Conservation (phyloP, 2,329 filamentous ascomycete species). For the Fusarium longipes region DNA sequence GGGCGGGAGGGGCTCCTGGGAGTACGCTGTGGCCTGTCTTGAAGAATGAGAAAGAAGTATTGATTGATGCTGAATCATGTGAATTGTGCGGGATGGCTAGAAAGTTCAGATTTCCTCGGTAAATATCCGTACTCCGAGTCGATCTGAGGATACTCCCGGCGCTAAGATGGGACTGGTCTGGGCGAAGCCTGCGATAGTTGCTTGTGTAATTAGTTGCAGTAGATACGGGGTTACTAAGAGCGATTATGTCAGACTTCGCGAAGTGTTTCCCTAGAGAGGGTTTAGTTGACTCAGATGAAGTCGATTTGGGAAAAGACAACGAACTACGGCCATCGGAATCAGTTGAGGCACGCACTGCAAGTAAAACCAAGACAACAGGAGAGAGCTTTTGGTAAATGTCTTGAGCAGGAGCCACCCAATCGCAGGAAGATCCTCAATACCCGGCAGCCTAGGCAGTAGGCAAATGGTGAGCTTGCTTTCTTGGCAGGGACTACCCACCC, state of each 20-base stretch:
- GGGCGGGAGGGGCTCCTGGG: too few relatives aligned
- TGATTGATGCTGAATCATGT: conserved; percentile 1
- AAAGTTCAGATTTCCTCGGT: conserved; percentile 34
- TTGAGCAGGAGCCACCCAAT: not conserved
- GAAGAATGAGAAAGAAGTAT: not conserved
- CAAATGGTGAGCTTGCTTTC: conserved; percentile 26
- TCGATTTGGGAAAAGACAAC: not conserved
- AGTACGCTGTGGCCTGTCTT: not conserved
- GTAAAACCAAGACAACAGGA: not conserved
- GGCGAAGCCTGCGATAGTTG: conserved; percentile 21
- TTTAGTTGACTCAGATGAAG: conserved; percentile 1
- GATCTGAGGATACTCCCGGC: conserved; percentile 40
- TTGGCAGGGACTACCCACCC: conserved; percentile 30
- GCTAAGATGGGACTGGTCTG: conserved; percentile 31
- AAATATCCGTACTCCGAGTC: conserved; percentile 25
- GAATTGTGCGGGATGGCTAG: conserved; percentile 26
- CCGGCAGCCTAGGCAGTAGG: not conserved
- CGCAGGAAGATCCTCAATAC: not conserved
- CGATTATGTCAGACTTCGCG: not conserved
- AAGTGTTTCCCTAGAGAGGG: not conserved
- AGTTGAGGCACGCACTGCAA: not conserved
- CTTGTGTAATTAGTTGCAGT: conserved; percentile 1
- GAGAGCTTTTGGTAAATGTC: not conserved
- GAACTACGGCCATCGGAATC: not conserved
- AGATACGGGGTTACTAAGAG: conserved; percentile 5